Percentiles rank a stretch among this genome's conserved stretches.
These are phyloP conservation scores for Exsudoporus frostii DNA, from an alignment of 768 basidiomycete genomes.

Conservation along the genomic window DNA sequence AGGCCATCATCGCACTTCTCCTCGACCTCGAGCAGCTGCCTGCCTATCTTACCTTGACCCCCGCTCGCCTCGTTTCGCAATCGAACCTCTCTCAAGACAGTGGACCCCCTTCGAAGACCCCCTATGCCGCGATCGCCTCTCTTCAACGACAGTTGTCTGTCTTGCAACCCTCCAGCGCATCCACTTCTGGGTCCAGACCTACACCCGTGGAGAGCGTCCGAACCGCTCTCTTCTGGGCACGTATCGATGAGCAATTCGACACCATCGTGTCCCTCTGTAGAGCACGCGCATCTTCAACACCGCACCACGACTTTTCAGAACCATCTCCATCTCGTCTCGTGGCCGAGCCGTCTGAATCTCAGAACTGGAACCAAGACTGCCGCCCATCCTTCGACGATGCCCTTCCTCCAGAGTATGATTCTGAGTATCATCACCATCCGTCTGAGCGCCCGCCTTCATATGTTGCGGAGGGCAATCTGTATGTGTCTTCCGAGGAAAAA, in stretches of 20 bases:
- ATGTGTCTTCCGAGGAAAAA: conserved; percentile 4
- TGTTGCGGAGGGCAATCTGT: conserved; percentile 4
- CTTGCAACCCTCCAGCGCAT: conserved; percentile 43
- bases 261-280: conserved; percentile 63
- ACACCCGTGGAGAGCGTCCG: conserved; percentile 53
- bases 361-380: neutral
- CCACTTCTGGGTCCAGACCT: conserved; percentile 5
- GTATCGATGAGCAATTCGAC: conserved; percentile 74
- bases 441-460: conserved; percentile 30
- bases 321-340: conserved; percentile 18
- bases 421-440: conserved; percentile 9
- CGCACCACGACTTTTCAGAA: conserved; percentile 5
- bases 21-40: conserved; percentile 66
- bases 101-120: neutral
- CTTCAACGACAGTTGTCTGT: conserved; percentile 69
- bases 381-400: conserved; percentile 27
- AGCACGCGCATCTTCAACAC: conserved; percentile 40
- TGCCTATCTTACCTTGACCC: conserved; percentile 17
- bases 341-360: conserved; percentile 37
- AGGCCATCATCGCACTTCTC: conserved; percentile 66
- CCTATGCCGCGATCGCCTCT: conserved; percentile 49
- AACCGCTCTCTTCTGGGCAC: conserved; percentile 66
- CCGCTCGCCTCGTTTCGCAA: conserved; percentile 12
- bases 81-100: conserved; percentile 5
- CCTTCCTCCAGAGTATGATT: conserved; percentile 56